Evolutionary conservation across 2,329 filamentous ascomycete species (phyloP), one percentile per base, ranked within the genome.

Genomic region (Volutella citrinella): DNA sequence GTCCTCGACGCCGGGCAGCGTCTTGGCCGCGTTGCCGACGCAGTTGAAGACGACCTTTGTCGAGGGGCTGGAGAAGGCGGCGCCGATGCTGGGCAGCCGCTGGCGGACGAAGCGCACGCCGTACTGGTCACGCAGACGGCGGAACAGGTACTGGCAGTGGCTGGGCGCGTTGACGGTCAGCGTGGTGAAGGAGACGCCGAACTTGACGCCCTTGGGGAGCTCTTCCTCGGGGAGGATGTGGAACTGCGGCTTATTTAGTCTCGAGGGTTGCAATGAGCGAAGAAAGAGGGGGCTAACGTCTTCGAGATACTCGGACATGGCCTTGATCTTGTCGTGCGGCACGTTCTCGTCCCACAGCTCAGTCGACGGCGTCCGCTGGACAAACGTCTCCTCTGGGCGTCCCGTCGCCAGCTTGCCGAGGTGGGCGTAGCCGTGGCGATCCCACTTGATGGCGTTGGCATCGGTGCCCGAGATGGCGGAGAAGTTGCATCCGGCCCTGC

Each of bases 401-500:
- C 56, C 46, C 5, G 52, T 47, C 3, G 62, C 62, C 5, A 68
- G 42, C 27, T 51, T 50, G 3, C 42, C 50, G n/a, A 69, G 49
- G 29, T 66, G 52, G 11, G 52, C 46, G 26, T 69, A 69, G 1
- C 65, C 64, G 4, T 56, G 33, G 2, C 51, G 54, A 32, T 69
- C 66, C 65, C 65, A 69, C 18, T 56, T 58, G 25, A 68, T 39
- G 0, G 64, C 65, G 29, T 68, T 68, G 13, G 49, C 40, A 30
- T 68, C 63, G 11, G 45, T 58, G 15, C 64, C 64, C 1, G 65
- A 67, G 27, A 68, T 64, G 23, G 61, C 44, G 1, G 65, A 69
- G 42, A 68, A 68, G 42, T 69, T 69, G 38, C 61, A 65, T 4
- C 65, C 65, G 9, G 65, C 65, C 61, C 64, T 59, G 17, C 5